Conservation (phyloP, 2,329 filamentous ascomycete species). For the Talaromyces sp. region DNA sequence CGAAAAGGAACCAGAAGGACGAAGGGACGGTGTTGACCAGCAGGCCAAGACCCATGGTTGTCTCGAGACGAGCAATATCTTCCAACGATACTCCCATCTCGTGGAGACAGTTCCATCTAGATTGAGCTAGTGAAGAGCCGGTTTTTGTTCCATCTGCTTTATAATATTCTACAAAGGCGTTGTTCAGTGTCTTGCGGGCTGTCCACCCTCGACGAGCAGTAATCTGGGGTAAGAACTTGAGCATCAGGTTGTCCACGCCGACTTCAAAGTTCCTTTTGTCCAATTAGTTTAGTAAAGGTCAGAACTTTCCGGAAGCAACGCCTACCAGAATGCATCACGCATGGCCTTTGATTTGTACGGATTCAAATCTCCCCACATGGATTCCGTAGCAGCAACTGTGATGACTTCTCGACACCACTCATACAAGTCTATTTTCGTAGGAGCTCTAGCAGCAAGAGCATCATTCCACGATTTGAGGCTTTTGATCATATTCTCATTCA, state of each 20-base stretch:
- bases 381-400: slow-evolving; percentile 22
- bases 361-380: slow-evolving; percentile 23
- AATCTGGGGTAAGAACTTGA: slow-evolving; percentile 29
- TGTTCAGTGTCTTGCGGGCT: slow-evolving; percentile 28
- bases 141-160: slow-evolving; percentile 30
- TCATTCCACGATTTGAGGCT: slow-evolving; percentile 14
- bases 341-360: slow-evolving; percentile 18
- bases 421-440: slow-evolving; percentile 18
- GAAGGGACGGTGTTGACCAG: slow-evolving; percentile 40
- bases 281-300: neutral
- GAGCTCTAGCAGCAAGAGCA: slow-evolving; percentile 9
- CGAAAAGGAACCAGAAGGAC: slow-evolving; percentile 41
- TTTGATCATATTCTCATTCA: slow-evolving; percentile 21
- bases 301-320: neutral
- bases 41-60: slow-evolving; percentile 25
- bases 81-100: slow-evolving; percentile 14
- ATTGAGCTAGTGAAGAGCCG: slow-evolving; percentile 20
- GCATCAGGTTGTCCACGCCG: slow-evolving; percentile 24
- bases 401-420: slow-evolving; percentile 22
- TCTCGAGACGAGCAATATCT: slow-evolving; percentile 24
- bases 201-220: slow-evolving; percentile 33
- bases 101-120: slow-evolving; percentile 12
- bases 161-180: slow-evolving; percentile 37
- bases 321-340: slow-evolving; percentile 19
- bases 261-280: slow-evolving; percentile 35